Conservation (phyloP, 352 stramenopile genomes). For the Aphanomyces invadans region DNA sequence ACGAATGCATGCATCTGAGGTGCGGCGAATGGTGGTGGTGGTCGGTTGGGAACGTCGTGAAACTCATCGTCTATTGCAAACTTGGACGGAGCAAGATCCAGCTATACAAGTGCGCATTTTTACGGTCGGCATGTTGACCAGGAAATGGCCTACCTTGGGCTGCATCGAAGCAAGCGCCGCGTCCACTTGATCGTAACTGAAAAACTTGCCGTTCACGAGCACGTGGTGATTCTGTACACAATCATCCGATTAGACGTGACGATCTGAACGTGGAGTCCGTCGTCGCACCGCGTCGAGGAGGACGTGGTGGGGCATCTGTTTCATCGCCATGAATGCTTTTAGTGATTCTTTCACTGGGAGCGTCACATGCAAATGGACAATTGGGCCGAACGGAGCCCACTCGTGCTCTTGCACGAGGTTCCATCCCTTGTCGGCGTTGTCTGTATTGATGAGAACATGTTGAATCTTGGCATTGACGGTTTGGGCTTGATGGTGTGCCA, state of each 20-base stretch:
- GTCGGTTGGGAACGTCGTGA: background rate
- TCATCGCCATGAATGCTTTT: background rate
- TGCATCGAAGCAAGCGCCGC: background rate
- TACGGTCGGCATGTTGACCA: background rate
- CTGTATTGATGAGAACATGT: constrained; percentile 22
- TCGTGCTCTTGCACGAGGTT: background rate
- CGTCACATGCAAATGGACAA: constrained; percentile 7
- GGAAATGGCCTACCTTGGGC: background rate
- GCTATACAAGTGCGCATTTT: background rate
- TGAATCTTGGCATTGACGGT: background rate
- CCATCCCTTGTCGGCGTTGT: constrained; percentile 10
- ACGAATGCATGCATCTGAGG: background rate
- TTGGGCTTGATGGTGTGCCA: background rate
- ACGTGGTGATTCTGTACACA: background rate
- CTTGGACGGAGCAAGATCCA: background rate
- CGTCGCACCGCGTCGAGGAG: background rate
- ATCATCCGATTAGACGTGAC: background rate
- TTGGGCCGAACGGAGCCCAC: background rate
- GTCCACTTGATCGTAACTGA: background rate
- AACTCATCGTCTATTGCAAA: background rate
- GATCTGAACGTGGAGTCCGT: background rate
- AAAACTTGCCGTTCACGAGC: background rate
- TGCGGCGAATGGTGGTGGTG: background rate
- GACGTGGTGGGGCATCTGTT: constrained; percentile 5
- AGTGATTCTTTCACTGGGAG: background rate